A percentile compares a stretch with the other conserved stretches of the same genome.
Conservation (phyloP, 2,329 filamentous ascomycete genomes). For the Aspergillus persii region DNA sequence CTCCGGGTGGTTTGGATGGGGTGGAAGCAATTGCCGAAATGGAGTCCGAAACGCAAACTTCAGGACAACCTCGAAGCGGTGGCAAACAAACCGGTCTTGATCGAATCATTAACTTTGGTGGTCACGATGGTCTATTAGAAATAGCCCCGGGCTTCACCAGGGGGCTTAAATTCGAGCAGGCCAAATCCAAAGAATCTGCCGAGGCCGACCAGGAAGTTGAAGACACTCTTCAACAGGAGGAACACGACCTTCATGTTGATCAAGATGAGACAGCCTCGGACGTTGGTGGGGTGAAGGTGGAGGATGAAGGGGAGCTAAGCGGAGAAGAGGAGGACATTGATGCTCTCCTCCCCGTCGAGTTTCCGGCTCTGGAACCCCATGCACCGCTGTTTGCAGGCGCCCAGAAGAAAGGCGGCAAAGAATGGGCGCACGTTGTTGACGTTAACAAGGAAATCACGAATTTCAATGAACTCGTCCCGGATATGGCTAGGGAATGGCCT, state of each 20-base stretch:
- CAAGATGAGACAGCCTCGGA: slow-evolving; percentile 48
- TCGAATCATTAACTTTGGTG: slow-evolving; percentile 77
- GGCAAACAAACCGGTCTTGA: slow-evolving; percentile 60
- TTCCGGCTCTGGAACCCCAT: slow-evolving; percentile 83
- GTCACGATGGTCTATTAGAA: slow-evolving; percentile 74
- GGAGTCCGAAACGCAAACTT: slow-evolving; percentile 68
- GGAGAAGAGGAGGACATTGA: slow-evolving; percentile 66
- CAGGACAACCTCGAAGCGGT: slow-evolving; percentile 42
- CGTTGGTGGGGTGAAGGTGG: slow-evolving; percentile 27
- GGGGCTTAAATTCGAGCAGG: slow-evolving; percentile 69
- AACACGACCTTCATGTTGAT: slow-evolving; percentile 45
- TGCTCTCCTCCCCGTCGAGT: slow-evolving; percentile 83
- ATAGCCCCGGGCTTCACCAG: slow-evolving; percentile 77
- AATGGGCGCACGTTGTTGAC: slow-evolving; percentile 99
- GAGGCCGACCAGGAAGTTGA: slow-evolving; percentile 70
- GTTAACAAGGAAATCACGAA: slow-evolving; percentile 92
- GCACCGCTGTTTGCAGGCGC: slow-evolving; percentile 70
- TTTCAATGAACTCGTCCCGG: slow-evolving; percentile 86
- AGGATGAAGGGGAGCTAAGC: slow-evolving; percentile 27
- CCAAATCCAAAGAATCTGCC: slow-evolving; percentile 56
- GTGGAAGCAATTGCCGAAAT: slow-evolving; percentile 81
- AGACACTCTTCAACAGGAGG: slow-evolving; percentile 54
- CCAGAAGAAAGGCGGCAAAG: slow-evolving; percentile 70
- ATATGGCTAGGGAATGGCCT: slow-evolving; percentile 94
- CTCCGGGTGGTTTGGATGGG: slow-evolving; percentile 82